Conservation (phyloP, 139 green algal genomes). For the Micractinium sp. region DNA sequence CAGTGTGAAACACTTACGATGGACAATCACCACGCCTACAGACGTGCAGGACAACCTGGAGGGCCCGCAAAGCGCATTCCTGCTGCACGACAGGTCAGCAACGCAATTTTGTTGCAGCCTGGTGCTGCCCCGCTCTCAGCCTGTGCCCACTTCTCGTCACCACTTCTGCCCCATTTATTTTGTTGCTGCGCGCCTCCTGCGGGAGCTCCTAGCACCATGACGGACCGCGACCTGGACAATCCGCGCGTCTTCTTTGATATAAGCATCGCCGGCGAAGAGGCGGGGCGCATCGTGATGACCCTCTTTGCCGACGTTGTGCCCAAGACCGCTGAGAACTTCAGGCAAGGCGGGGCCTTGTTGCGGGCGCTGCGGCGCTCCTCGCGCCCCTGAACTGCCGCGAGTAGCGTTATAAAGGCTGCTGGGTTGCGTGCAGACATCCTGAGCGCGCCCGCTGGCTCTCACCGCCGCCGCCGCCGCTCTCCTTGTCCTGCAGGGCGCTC, state of each 20-base stretch:
- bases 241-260: slow-evolving; percentile 91
- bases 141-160: neutral
- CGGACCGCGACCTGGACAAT: slow-evolving; percentile 38
- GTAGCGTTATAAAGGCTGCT: too few relatives aligned
- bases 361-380: too few relatives aligned
- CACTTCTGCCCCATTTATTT: neutral
- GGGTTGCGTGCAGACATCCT: too few relatives aligned
- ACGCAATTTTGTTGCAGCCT: neutral
- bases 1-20: too few relatives aligned
- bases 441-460: too few relatives aligned
- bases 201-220: neutral
- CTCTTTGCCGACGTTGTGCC: slow-evolving; percentile 82
- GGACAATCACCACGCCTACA: too few relatives aligned
- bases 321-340: slow-evolving; percentile 93
- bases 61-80: too few relatives aligned
- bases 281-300: slow-evolving; percentile 86
- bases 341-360: slow-evolving; percentile 24
- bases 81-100: too few relatives aligned
- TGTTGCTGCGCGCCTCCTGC: neutral
- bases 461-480: neutral
- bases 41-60: too few relatives aligned
- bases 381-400: neutral
- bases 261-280: slow-evolving; percentile 71
- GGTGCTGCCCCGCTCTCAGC: neutral
- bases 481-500: slow-evolving; percentile 53